phyloP scores from a whole-genome alignment of 768 basidiomycete species.

The Psilocybe cubensis region DNA sequence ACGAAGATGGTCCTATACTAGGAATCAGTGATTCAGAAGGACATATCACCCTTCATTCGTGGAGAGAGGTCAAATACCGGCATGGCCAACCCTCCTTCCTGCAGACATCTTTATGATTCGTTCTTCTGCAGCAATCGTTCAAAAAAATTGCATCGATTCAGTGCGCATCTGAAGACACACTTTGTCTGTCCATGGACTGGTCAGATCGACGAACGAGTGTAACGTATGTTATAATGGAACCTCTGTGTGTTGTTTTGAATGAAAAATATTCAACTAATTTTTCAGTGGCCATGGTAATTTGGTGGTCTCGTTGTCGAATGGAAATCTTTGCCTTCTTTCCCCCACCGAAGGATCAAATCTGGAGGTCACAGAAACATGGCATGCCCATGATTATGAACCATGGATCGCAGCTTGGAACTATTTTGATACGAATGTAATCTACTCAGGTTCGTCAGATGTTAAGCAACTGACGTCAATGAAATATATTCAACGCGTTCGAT shows the following conservation, averaged over 20 bases:
- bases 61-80: conserved; percentile 45
- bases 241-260: background rate
- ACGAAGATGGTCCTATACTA: conserved; percentile 48
- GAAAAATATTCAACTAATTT: background rate
- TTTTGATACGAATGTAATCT: conserved; percentile 80
- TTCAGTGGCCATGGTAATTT: conserved; percentile 57
- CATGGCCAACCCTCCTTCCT: background rate
- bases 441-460: conserved; percentile 62
- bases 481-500: background rate
- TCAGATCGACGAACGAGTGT: conserved; percentile 64
- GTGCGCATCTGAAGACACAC: conserved; percentile 55
- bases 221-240: conserved; percentile 37
- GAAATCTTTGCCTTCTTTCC: conserved; percentile 64
- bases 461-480: too few species aligned
- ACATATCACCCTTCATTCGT: conserved; percentile 64
- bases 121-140: conserved; percentile 40
- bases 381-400: conserved; percentile 91
- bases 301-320: conserved; percentile 84
- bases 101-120: conserved; percentile 8
- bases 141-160: conserved; percentile 42
- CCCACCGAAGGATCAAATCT: conserved; percentile 50
- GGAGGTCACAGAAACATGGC: conserved; percentile 62
- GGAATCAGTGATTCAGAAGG: conserved; percentile 90
- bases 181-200: conserved; percentile 96
- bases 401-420: conserved; percentile 94